Evolutionary conservation across 768 basidiomycete species (phyloP), one percentile per base, ranked within the genome.

Genomic region (Mrakia gelida): DNA sequence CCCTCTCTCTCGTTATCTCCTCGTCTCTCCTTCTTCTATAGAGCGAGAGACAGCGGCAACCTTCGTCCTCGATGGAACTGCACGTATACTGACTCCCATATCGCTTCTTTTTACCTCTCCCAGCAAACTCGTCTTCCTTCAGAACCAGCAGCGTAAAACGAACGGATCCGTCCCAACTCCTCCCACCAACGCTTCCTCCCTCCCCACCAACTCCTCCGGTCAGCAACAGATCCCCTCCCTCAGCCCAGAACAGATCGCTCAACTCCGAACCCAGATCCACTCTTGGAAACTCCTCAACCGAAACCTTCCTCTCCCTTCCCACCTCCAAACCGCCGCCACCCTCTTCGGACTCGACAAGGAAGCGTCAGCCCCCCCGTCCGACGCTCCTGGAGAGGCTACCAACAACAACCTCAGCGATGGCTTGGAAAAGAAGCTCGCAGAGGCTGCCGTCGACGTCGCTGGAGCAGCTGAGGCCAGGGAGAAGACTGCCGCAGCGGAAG

Each of bases 401-500:
- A 62, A 68, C 56, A 56, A 62, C 30, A 54, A 21, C 82, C 85
- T 90, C 34, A 91, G 92, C 79, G 86, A 49, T 30, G 78, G 68
- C 89, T 21, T 81, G 15, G 78, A 81, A 49, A 80, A 74, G 38
- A 87, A 89, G 80, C 87, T 93, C 23, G 88, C 92, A 59, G 92
- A 93, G 81, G 90, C 88, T 75, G 91, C 90, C 23, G 91, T 91
- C 79, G 92, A 92, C 84, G 86, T 90, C 6, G 88, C 90, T 76
- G 91, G 92, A 83, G 90, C 75, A 3, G 76, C 80, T 28, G 76
- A 81, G 45, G 80, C 77, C 18, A 82, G 85, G 28, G 84, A 84
- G 38, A 54, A 77, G n/a, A 79, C 67, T 61, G 56, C 56, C 49
- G 49, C 15, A n/a, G 59, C 23, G n/a, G 59, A 59, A 23, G 59